These are phyloP conservation scores for Toxoplasma gondii DNA, from an alignment of 169 alveolate genomes.

Conservation along the genomic window DNA sequence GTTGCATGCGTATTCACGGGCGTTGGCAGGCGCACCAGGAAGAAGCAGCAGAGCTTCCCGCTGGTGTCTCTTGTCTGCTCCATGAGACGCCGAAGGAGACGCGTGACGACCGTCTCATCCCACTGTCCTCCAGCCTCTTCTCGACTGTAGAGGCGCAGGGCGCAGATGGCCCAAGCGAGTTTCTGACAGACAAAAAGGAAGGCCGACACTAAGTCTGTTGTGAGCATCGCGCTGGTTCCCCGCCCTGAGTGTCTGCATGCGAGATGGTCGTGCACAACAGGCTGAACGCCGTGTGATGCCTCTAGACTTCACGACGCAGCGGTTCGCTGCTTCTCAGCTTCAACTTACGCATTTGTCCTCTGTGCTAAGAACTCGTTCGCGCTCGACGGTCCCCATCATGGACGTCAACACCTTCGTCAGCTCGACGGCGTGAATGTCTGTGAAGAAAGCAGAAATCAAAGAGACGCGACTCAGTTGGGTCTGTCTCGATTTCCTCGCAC, in stretches of 20 bases:
- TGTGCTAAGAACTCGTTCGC: background rate
- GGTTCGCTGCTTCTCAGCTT: background rate
- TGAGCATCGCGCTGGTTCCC: too few species aligned
- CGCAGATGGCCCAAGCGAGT: slow-evolving; percentile 22
- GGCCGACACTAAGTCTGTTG: background rate
- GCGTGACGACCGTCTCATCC: background rate
- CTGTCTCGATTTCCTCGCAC: too few species aligned
- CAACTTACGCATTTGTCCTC: background rate
- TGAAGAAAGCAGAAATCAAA: too few species aligned
- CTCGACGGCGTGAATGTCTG: background rate
- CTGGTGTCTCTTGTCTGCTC: background rate
- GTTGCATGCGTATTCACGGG: too few species aligned
- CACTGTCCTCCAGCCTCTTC: background rate
- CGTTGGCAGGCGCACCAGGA: background rate
- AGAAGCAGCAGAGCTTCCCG: background rate
- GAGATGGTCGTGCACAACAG: too few species aligned
- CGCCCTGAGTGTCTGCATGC: too few species aligned
- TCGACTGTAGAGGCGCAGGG: background rate
- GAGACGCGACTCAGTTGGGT: too few species aligned
- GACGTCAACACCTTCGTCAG: background rate
- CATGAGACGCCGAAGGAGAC: background rate
- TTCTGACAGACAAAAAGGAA: background rate
- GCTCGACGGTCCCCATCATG: background rate
- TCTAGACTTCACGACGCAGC: too few species aligned
- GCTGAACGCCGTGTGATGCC: too few species aligned